Evolutionary conservation across 169 alveolate genomes (phyloP).

Genomic region (Plasmodium coatneyi): DNA sequence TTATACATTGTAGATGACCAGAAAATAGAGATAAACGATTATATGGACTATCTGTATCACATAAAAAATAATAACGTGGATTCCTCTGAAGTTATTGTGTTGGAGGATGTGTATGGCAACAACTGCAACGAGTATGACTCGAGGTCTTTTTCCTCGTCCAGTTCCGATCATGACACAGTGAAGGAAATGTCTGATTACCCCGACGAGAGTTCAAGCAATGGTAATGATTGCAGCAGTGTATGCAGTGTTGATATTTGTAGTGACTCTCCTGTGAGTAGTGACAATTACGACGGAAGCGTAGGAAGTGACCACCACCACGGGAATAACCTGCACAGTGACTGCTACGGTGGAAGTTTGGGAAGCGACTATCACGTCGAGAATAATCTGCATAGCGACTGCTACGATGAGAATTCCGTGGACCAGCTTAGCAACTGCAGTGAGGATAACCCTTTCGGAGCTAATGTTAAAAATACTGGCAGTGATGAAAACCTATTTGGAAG

Average conservation of each 20-base stretch:
- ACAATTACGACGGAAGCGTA: not conserved
- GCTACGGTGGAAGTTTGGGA: not conserved
- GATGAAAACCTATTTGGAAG: not conserved
- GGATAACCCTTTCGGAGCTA: not conserved
- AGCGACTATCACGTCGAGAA: conserved; percentile 3
- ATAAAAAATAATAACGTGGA: conserved; percentile 55
- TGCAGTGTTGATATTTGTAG: not conserved
- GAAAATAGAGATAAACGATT: conserved; percentile 39
- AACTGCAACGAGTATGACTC: conserved; percentile 41
- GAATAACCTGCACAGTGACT: not conserved
- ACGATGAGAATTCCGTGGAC: not conserved
- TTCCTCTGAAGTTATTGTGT: conserved; percentile 46
- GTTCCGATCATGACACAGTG: conserved; percentile 28
- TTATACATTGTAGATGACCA: conserved; percentile 54
- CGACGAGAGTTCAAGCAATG: conserved; percentile 42
- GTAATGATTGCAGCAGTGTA: not conserved
- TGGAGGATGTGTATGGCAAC: conserved; percentile 63
- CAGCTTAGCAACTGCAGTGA: not conserved
- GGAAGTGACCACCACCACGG: not conserved
- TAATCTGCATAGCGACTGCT: not conserved
- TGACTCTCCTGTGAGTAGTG: not conserved
- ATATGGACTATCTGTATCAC: conserved; percentile 57
- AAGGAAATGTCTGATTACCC: conserved; percentile 75
- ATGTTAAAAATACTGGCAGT: not conserved
- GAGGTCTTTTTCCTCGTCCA: conserved; percentile 46